phyloP scores from a whole-genome alignment of 805 yeast genomes.

The Priceomyces melissophilus region DNA sequence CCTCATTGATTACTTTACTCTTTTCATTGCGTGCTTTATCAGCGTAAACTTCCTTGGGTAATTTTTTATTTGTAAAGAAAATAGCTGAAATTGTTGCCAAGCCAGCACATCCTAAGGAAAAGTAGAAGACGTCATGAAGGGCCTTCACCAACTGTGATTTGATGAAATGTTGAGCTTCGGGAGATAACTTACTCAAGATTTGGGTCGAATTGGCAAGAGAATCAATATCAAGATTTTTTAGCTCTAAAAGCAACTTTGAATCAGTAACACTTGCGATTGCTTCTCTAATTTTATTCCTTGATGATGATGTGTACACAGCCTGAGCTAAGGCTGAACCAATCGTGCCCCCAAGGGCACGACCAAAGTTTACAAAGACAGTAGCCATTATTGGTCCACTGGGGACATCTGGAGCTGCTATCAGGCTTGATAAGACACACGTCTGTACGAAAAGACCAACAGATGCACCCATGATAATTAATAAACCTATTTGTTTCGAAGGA shows the following conservation, averaged over 20 bases:
- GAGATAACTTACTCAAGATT: slow-evolving; percentile 14
- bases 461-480: slow-evolving; percentile 45
- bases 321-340: slow-evolving; percentile 42
- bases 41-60: slow-evolving; percentile 5
- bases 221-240: slow-evolving; percentile 12
- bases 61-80: slow-evolving; percentile 8
- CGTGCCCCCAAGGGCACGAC: slow-evolving; percentile 45
- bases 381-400: slow-evolving; percentile 49
- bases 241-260: slow-evolving; percentile 16
- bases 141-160: slow-evolving; percentile 29
- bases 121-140: slow-evolving; percentile 39
- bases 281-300: slow-evolving; percentile 11
- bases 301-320: slow-evolving; percentile 32
- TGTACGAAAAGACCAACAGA: slow-evolving; percentile 48
- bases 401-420: slow-evolving; percentile 48
- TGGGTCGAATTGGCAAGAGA: slow-evolving; percentile 13
- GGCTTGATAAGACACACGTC: slow-evolving; percentile 41
- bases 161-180: slow-evolving; percentile 21
- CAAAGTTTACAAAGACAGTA: slow-evolving; percentile 43
- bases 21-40: no score
- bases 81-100: slow-evolving; percentile 10
- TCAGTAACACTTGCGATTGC: slow-evolving; percentile 7
- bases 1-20: no score
- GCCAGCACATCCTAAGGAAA: slow-evolving; percentile 35
- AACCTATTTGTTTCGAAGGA: slow-evolving; percentile 37